Base-by-base conservation (phyloP, 2,329 filamentous ascomycete genomes). In the Botrytis elliptica region DNA sequence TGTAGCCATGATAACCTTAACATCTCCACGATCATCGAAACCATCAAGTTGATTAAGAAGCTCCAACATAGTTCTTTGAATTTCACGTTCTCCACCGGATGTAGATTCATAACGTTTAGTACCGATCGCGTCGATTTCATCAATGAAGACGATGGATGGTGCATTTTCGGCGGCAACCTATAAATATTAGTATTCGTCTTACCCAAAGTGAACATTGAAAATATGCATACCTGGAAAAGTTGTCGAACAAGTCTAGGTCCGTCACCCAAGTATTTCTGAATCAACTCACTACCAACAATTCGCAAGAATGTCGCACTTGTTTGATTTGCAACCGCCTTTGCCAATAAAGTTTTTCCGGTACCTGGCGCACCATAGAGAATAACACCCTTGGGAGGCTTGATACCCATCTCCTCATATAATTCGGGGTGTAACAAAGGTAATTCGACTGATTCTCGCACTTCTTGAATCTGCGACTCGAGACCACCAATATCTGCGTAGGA, bases 1-100 rank as follows among this genome's bases (percentile, higher is more conserved):
- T 78, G 96, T 99, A 20, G 96, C 97, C 95, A 99, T 98, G 83
- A 99, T 95, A 75, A 99, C 96, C 87, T 99, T 99, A 84, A 99
- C 95, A 82, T 99, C 96, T 79, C 96, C 97, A 75, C 96, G 93
- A 83, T 99, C 97, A 82, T 99, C 96, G 85, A 99, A 99, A 80
- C 96, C 96, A 82, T 99, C 96, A 14, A 99, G 91, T 85, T 99
- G 96, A 84, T 99, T 99, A 60, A 99, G 91, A 72, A 99, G 89
- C 82, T 99, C 96, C 83, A 99, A 86, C 96, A 99, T 99, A 67
- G 96, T 99, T 83, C 96, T 91, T 85, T 99, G 96, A 57, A 99
- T 94, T 84, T 99, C 96, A 78, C 95, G 92, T 83, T 99, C 96
- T 82, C 97, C 96, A 76, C 96, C 96, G 0, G 95, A 98, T 66